Conservation (phyloP, 176 grass and related monocot genomes). For the Hordeum vulgare region MorexV3_pseudomolecules_assembly NC_058524.1:123245284-123245783, state of each 20-base stretch:
- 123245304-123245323: slow-evolving; percentile 2
- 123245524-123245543: slow-evolving; percentile 89
- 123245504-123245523: slow-evolving; percentile 94
- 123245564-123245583: slow-evolving; percentile 92
- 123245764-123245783: neutral
- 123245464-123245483: slow-evolving; percentile 5
- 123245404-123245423: slow-evolving; percentile 11
- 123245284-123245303: slow-evolving; percentile 49
- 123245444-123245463: slow-evolving; percentile 14
- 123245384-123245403: slow-evolving; percentile 10
- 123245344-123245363: neutral
- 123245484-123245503: neutral
- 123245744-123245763: neutral
- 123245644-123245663: neutral
- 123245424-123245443: neutral
- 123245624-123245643: slow-evolving; percentile 3
- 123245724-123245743: neutral
- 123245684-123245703: slow-evolving; percentile 1
- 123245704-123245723: neutral
- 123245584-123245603: slow-evolving; percentile 80
- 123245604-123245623: neutral
- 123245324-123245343: neutral
- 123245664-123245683: neutral
- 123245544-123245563: slow-evolving; percentile 81
- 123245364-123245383: neutral